These are phyloP conservation scores for Clathrospora elynae DNA, from an alignment of 2,329 filamentous ascomycete species.

Conservation along the genomic window DNA sequence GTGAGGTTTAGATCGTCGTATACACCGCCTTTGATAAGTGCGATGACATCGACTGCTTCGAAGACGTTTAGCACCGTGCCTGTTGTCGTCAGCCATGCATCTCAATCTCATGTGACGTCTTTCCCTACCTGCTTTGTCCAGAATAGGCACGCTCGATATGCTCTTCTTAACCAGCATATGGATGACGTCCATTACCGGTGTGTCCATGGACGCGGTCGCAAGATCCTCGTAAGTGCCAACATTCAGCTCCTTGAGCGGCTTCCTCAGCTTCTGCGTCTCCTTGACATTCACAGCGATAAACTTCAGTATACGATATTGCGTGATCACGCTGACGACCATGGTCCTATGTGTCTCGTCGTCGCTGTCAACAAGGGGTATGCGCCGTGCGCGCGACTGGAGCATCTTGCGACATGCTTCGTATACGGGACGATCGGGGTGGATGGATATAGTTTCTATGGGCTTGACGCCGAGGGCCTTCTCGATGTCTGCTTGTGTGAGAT, in stretches of 20 bases:
- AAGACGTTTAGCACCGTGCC: constrained; percentile 89
- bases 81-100: constrained; percentile 31
- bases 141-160: constrained; percentile 92
- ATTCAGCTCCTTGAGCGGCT: constrained; percentile 80
- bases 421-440: constrained; percentile 84
- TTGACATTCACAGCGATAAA: constrained; percentile 96
- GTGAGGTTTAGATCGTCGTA: constrained; percentile 89
- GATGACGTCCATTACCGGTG: constrained; percentile 90
- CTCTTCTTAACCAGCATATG: constrained; percentile 89
- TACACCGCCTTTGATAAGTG: constrained; percentile 87
- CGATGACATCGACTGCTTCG: constrained; percentile 95
- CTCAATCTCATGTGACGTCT: not conserved
- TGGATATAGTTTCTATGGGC: constrained; percentile 93
- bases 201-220: constrained; percentile 84
- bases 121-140: constrained; percentile 71
- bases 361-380: constrained; percentile 90
- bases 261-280: constrained; percentile 86
- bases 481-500: constrained; percentile 67
- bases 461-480: constrained; percentile 90
- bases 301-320: constrained; percentile 97
- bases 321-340: constrained; percentile 95
- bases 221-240: constrained; percentile 84
- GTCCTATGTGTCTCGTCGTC: constrained; percentile 92
- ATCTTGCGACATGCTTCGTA: constrained; percentile 96
- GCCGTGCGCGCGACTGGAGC: constrained; percentile 88